These are phyloP conservation scores for Limonium bicolor DNA, from an alignment of 148 eudicot species.

Conservation along the genomic window DNA sequence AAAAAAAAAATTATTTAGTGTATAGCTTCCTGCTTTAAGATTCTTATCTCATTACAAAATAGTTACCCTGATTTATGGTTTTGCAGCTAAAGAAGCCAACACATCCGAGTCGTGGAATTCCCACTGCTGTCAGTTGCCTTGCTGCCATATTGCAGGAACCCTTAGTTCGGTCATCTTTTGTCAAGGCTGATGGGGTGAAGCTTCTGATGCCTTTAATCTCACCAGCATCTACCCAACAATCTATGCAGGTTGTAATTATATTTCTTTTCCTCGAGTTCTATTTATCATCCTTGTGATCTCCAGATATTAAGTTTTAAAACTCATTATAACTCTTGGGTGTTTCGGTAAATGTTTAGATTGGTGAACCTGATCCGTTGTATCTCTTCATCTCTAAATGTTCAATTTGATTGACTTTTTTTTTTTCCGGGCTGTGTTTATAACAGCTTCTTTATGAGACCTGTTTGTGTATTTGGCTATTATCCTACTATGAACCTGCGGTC, in stretches of 20 bases:
- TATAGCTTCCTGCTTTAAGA: not conserved
- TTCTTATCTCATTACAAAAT: not conserved
- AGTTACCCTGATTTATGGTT: not conserved
- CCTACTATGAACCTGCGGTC: slow-evolving; percentile 85
- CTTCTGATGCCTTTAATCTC: slow-evolving; percentile 73
- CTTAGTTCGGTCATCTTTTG: slow-evolving; percentile 72
- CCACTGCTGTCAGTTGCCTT: slow-evolving; percentile 66
- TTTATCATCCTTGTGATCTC: no score
- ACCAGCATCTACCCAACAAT: slow-evolving; percentile 88
- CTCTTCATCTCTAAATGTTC: no score
- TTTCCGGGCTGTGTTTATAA: no score
- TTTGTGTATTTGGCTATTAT: slow-evolving; percentile 88
- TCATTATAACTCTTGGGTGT: no score
- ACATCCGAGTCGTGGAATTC: slow-evolving; percentile 64
- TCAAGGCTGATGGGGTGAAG: slow-evolving; percentile 94
- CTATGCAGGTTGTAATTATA: slow-evolving; percentile 98
- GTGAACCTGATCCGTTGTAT: no score
- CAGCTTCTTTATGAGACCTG: slow-evolving; percentile 98
- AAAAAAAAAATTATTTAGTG: not conserved
- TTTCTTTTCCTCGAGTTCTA: no score
- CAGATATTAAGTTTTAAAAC: no score
- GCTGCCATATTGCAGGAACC: slow-evolving; percentile 80
- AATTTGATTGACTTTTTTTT: no score
- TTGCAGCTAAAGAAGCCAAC: slow-evolving; percentile 84
- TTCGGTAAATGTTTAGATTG: no score